Conservation (phyloP, 2,329 filamentous ascomycete genomes). For the Penicillium sumatraense region DNA sequence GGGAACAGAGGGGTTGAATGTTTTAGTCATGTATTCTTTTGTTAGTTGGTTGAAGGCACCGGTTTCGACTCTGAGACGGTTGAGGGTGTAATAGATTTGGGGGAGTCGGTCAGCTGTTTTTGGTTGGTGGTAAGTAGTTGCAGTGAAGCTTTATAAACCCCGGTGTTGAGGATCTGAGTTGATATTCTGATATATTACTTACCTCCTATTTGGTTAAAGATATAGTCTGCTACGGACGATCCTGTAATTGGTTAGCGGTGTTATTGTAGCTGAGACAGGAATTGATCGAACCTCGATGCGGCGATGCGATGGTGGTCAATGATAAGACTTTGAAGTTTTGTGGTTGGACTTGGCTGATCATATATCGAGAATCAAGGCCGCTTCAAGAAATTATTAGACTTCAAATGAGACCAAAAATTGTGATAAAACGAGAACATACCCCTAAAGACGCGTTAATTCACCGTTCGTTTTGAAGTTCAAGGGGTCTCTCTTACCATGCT, state of each 20-base stretch:
- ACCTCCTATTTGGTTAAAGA: conserved; percentile 63
- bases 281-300: conserved; percentile 55
- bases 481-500: conserved; percentile 47
- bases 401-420: neutral
- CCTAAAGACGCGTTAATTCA: conserved; percentile 31
- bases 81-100: conserved; percentile 60
- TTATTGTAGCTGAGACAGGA: neutral
- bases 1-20: conserved; percentile 64
- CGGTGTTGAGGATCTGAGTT: neutral
- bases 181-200: conserved; percentile 18
- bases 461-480: neutral
- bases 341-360: conserved; percentile 64
- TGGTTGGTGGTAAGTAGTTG: neutral
- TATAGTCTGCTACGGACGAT: conserved; percentile 65
- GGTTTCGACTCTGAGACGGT: conserved; percentile 60
- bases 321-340: conserved; percentile 75
- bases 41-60: conserved; percentile 67
- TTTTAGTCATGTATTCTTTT: conserved; percentile 59
- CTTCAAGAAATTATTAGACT: conserved; percentile 40
- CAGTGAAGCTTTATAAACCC: no score
- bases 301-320: conserved; percentile 66
- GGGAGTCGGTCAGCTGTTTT: conserved; percentile 52
- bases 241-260: conserved; percentile 39
- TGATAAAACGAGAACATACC: conserved; percentile 30
- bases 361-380: conserved; percentile 66